Conservation (phyloP, 768 basidiomycete species). For the Astraeus odoratus region DNA sequence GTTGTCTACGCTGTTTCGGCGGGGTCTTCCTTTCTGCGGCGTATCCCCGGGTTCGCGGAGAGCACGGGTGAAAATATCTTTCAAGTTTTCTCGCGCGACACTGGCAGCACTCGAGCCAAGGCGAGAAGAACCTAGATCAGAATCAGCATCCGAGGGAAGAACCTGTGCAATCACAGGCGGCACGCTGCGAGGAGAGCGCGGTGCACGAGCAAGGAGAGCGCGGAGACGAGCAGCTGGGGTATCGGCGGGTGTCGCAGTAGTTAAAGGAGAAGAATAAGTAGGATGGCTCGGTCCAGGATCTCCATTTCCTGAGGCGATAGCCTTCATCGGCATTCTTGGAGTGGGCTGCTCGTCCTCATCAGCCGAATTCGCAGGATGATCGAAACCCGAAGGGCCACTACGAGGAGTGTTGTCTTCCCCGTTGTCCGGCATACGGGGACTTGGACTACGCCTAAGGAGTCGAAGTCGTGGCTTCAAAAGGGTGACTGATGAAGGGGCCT, state of each 20-base stretch:
- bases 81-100: constrained; percentile 51
- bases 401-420: constrained; percentile 17
- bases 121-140: constrained; percentile 7
- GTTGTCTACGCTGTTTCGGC: constrained; percentile 53
- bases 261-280: constrained; percentile 4
- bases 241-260: constrained; percentile 21
- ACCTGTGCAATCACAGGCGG: constrained; percentile 21
- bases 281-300: constrained; percentile 3
- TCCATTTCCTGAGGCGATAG: constrained; percentile 13
- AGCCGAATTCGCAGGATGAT: constrained; percentile 6
- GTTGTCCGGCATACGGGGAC: constrained; percentile 7
- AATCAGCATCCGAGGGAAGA: constrained; percentile 23
- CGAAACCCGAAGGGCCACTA: constrained; percentile 12
- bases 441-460: constrained; percentile 14
- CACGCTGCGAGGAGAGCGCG: constrained; percentile 29
- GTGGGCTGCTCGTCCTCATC: constrained; percentile 26
- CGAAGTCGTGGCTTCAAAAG: constrained; percentile 18
- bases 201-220: constrained; percentile 49
- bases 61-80: constrained; percentile 59
- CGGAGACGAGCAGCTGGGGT: constrained; percentile 60
- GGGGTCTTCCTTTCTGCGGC: constrained; percentile 45
- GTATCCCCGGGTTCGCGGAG: constrained; percentile 59
- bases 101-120: constrained; percentile 33
- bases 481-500: constrained; percentile 8
- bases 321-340: constrained; percentile 18